A percentile compares a stretch with the other conserved stretches of the same genome.
Conservation (phyloP, 2,329 filamentous ascomycete genomes). For the Tolypocladium ovalisporum region DNA sequence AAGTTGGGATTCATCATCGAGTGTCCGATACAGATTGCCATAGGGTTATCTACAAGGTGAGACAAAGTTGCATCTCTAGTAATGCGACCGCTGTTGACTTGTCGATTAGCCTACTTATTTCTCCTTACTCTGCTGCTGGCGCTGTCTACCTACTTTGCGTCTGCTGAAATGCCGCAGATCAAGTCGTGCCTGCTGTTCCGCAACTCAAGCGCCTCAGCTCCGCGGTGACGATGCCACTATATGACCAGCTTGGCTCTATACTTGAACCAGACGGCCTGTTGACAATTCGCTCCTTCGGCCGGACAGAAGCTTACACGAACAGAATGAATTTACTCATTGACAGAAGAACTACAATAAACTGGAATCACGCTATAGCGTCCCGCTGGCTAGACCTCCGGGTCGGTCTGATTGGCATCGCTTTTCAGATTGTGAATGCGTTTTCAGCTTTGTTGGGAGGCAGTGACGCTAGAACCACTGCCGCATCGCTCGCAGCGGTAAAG, state of each 20-base stretch:
- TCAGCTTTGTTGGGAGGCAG: neutral
- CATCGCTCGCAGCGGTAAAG: neutral
- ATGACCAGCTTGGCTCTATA: neutral
- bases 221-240: neutral
- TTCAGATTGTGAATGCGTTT: neutral
- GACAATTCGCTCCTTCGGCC: neutral
- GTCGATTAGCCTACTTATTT: neutral
- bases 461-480: neutral
- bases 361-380: neutral
- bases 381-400: neutral
- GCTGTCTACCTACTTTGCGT: neutral
- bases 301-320: neutral
- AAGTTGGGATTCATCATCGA: neutral
- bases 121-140: neutral
- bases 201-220: neutral
- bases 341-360: neutral
- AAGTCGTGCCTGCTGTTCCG: neutral
- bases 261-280: neutral
- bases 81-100: neutral
- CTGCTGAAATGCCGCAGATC: neutral
- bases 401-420: neutral
- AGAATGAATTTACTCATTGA: neutral
- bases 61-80: neutral
- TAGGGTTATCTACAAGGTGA: neutral
- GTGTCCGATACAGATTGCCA: neutral